Evolutionary conservation across 768 basidiomycete genomes (phyloP).

Genomic region (Tricholoma hemisulphureum): DNA sequence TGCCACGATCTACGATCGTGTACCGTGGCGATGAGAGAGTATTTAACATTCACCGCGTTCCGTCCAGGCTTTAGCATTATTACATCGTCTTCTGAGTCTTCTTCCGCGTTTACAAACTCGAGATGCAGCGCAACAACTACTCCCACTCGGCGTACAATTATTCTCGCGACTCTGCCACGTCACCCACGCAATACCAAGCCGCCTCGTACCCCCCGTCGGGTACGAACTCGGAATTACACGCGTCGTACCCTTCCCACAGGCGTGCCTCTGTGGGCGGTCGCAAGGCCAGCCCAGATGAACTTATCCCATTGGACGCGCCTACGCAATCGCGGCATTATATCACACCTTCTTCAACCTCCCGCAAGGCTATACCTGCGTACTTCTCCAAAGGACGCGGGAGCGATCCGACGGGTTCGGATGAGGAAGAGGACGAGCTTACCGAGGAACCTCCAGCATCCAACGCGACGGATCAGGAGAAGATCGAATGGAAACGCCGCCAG

Average conservation of each 20-base stretch:
- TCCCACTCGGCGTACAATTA: slow-evolving; percentile 21
- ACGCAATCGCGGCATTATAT: slow-evolving; percentile 77
- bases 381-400: slow-evolving; percentile 56
- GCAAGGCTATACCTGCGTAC: slow-evolving; percentile 73
- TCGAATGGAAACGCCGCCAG: slow-evolving; percentile 74
- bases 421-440: slow-evolving; percentile 51
- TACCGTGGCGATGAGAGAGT: slow-evolving; percentile 12
- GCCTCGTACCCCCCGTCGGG: slow-evolving; percentile 7
- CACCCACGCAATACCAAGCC: slow-evolving; percentile 14
- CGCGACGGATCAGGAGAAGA: slow-evolving; percentile 58
- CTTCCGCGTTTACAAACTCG: background rate
- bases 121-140: slow-evolving; percentile 25
- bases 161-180: slow-evolving; percentile 11
- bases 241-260: slow-evolving; percentile 14
- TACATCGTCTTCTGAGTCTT: slow-evolving; percentile 4
- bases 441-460: slow-evolving; percentile 41
- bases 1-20: background rate
- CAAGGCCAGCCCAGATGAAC: slow-evolving; percentile 47
- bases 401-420: slow-evolving; percentile 40
- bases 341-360: slow-evolving; percentile 70
- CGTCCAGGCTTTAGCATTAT: background rate
- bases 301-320: slow-evolving; percentile 75
- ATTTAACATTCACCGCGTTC: background rate
- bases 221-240: slow-evolving; percentile 2
- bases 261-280: slow-evolving; percentile 13